A percentile compares a stretch with the other conserved stretches of the same genome.
phyloP scores from a whole-genome alignment of 345 rosid genomes.

The Linum tenue region DNA sequence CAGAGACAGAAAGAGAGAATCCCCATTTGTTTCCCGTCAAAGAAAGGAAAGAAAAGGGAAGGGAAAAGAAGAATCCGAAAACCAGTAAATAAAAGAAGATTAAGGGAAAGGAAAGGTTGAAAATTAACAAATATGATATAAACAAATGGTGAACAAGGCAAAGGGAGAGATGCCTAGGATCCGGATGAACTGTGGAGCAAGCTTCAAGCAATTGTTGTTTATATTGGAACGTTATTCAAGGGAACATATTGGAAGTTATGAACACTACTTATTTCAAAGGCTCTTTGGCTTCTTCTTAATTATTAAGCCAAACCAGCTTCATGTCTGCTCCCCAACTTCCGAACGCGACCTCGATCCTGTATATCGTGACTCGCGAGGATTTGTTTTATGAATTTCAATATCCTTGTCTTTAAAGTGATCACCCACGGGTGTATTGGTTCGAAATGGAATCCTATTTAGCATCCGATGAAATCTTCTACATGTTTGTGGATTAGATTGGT shows the following conservation, averaged over 20 bases:
- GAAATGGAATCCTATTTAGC: not conserved
- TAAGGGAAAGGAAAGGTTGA: not conserved
- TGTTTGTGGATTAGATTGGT: too few species aligned
- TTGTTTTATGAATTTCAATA: not conserved
- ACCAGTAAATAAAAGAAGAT: not conserved
- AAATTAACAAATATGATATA: too few species aligned
- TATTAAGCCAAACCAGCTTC: conserved; percentile 7
- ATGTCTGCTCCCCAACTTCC: conserved; percentile 16
- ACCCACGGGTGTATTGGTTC: not conserved
- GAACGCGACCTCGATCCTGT: too few species aligned
- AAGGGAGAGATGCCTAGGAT: conserved; percentile 12
- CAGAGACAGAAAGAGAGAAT: conserved; percentile 12
- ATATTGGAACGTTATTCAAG: conserved; percentile 41
- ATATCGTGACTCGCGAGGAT: not conserved
- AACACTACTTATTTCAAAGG: conserved; percentile 6
- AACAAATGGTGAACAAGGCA: too few species aligned
- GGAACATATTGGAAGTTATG: conserved; percentile 27
- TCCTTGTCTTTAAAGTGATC: not conserved
- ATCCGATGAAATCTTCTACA: not conserved
- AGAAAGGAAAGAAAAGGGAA: conserved; percentile 15
- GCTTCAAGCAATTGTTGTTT: conserved; percentile 30
- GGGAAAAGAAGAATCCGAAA: not conserved
- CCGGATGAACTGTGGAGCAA: conserved; percentile 19
- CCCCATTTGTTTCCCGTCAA: conserved; percentile 13
- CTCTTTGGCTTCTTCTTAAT: conserved; percentile 30